Base-by-base conservation (phyloP, 305 asterid genomes). In the Fraxinus albicans region DNA sequence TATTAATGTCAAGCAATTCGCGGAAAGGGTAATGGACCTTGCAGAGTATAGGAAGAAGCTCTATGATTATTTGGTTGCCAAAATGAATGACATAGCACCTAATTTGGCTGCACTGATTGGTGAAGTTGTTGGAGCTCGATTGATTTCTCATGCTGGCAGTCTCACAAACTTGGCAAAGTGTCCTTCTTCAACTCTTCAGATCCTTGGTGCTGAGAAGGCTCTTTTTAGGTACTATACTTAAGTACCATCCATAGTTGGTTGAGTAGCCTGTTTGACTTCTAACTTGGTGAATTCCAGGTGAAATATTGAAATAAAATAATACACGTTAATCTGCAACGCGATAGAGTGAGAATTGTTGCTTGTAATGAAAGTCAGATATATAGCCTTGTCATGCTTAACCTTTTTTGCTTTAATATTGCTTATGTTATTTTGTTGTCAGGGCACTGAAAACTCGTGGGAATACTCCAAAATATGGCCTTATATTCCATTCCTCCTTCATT, bases 171-270 rank as follows among this genome's bases (percentile, higher is more conserved):
- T 96, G 90, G 99, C 98, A 0, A 96, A 94, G 88, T 96, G 98
- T 67, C 96, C 99, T 29, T 94, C 99, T 75, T 96, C 99, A 58
- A 96, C 99, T 78, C 98, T 96, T 85, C 99, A 94, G 90, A 96
- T 96, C 85, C 94, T 94, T 86, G 99, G 99, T 33, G 99, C 99
- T 42, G 99, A 96, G 86, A 96, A 96, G 89, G 99, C 99, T 34
- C 95, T 95, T 78, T 96, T 96, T 85, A 91, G 99, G 98, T 96
- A 82, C 69, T 55, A 44, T 76, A 31, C 50, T 63, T 13, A 25
- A 75, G 29, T 13, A 7, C 23, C 78, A 42, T 17, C 65, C 42
- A 94, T 5, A 9, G 42, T 36, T 36, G 42, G 42, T 36, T 36
- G 42, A 36, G 42, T 36, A 36, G 42, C 9, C 42, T 36, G 6